These are phyloP conservation scores for Neurospora cerealis DNA, from an alignment of 495 filamentous ascomycete species.

Conservation along the genomic window DNA sequence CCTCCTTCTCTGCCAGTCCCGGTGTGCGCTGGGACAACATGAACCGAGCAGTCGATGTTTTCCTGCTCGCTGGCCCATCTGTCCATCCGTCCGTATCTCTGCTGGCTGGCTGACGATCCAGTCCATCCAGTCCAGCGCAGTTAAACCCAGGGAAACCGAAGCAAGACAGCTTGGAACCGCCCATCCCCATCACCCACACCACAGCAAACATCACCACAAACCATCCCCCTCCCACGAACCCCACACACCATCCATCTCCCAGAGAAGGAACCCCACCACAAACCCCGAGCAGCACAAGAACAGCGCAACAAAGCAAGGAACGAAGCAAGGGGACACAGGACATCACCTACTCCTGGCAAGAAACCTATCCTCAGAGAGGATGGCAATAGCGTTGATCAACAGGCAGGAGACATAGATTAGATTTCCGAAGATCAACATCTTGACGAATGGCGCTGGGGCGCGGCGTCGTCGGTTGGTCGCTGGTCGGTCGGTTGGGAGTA, in stretches of 20 bases:
- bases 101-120: not conserved
- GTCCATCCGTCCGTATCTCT: not conserved
- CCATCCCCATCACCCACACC: not conserved
- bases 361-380: slow-evolving; percentile 96
- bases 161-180: not conserved
- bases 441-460: slow-evolving; percentile 10
- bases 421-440: slow-evolving; percentile 63
- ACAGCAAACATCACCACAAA: not conserved
- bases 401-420: slow-evolving; percentile 73
- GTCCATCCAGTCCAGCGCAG: not conserved
- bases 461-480: not conserved
- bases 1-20: not conserved
- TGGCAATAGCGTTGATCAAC: slow-evolving; percentile 85
- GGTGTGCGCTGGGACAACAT: not conserved
- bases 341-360: slow-evolving; percentile 76
- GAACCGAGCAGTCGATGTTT: not conserved
- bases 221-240: not conserved
- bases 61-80: not conserved
- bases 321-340: not conserved
- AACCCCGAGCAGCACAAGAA: not conserved
- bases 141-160: not conserved
- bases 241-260: not conserved
- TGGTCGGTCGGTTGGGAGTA: not conserved
- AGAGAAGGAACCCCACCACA: not conserved
- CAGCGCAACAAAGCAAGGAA: not conserved